Evolutionary conservation across 75 land plant genomes (phyloP), one percentile per base, ranked within the genome.

Genomic region (Adiantum capillusveneris): DNA sequence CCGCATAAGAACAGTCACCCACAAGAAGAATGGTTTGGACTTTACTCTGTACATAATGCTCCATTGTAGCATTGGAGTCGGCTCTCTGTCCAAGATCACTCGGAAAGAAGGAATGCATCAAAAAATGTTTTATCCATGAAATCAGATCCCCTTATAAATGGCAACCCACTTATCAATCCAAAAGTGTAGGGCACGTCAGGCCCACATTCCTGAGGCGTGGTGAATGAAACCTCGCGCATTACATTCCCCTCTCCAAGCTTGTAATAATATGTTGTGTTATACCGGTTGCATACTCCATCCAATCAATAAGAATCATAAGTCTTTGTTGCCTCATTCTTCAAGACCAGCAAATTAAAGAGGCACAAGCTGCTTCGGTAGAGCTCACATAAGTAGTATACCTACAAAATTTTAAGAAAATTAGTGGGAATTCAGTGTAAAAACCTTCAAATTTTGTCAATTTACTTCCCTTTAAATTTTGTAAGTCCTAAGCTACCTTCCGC

Each of bases 141-240:
- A n/a, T n/a, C n/a, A n/a, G n/a, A n/a, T n/a, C n/a, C n/a, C n/a
- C n/a, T n/a, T 12, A 59, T 19, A 22, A 0, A 59, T 19, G 18
- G 29, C 44, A 21, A 3, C n/a, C 13, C 65, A 84, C 88, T 85
- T 11, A 82, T 85, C 24, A 85, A 36, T 22, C 89, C 89, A 67
- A 82, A 85, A 1, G 77, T 79, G 59, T 82, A 85, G 0, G 89
- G 82, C 42, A 66, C 77, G 58, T 85, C 86, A 0, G 86, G 89
- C 19, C 86, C 86, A 43, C 57, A 49, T 36, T 26, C 30, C 6
- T 82, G 89, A 29, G 89, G 86, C 26, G 89, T 85, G 21, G n/a
- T 57, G 58, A 85, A 85, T 50, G 55, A 79, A 55, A 85, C 83
- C 30, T 57, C 43, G 0, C 86, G 70, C 17, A 73, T 29, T 25